Conservation (phyloP, 140 eudicot species). For the Stevia rebaudiana region DNA sequence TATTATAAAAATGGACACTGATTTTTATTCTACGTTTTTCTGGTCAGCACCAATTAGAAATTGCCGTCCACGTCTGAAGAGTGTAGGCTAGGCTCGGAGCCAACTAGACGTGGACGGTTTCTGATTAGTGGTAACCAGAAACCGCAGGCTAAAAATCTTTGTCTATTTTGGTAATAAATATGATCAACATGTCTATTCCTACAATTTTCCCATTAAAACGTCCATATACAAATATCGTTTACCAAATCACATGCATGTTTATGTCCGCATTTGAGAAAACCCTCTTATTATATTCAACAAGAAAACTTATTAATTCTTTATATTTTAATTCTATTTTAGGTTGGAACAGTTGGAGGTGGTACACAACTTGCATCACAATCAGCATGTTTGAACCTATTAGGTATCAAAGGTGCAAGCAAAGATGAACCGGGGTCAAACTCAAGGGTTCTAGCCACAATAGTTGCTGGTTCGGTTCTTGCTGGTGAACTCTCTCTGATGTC, state of each 20-base stretch:
- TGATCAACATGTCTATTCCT: too few relatives aligned
- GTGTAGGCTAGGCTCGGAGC: too few relatives aligned
- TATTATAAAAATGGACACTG: too few relatives aligned
- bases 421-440: slow-evolving; percentile 53
- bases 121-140: too few relatives aligned
- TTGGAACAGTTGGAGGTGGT: slow-evolving; percentile 77
- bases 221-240: background rate
- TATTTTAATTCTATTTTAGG: slow-evolving; percentile 30
- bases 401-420: slow-evolving; percentile 69
- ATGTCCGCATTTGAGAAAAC: slow-evolving; percentile 3
- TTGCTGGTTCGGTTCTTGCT: slow-evolving; percentile 72
- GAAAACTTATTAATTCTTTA: background rate
- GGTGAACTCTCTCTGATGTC: slow-evolving; percentile 74
- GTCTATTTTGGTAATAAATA: too few relatives aligned
- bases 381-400: slow-evolving; percentile 67
- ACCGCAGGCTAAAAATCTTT: too few relatives aligned
- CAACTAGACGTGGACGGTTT: too few relatives aligned
- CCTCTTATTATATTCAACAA: background rate
- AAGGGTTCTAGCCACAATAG: slow-evolving; percentile 55
- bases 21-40: too few relatives aligned
- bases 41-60: too few relatives aligned
- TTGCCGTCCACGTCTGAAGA: too few relatives aligned
- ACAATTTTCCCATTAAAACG: too few relatives aligned
- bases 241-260: slow-evolving; percentile 22
- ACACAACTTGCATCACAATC: slow-evolving; percentile 73